Percentiles rank a stretch among this genome's conserved stretches.
Evolutionary conservation across 257 asterid species (phyloP).

Genomic region (Jaltomata sinuosa): DNA sequence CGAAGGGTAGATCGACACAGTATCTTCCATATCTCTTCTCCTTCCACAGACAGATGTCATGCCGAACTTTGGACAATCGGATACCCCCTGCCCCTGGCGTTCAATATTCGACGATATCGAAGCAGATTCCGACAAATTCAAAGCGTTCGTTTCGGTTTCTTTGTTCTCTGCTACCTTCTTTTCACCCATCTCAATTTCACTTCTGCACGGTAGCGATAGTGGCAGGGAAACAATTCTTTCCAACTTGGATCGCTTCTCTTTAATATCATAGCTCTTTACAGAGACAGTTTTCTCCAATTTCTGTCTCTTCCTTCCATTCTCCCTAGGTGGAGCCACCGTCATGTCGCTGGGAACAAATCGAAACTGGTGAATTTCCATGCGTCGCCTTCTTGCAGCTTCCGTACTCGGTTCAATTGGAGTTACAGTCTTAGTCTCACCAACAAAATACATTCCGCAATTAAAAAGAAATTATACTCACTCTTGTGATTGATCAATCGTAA

Average conservation of each 20-base stretch:
- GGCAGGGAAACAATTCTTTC: neutral
- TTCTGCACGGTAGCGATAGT: neutral
- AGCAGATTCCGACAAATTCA: neutral
- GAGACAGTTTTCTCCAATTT: neutral
- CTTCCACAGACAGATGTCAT: conserved; percentile 77
- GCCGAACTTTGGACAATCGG: conserved; percentile 52
- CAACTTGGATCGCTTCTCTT: neutral
- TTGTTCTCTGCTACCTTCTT: conserved; percentile 1
- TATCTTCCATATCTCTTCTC: conserved; percentile 93
- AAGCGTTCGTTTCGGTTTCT: neutral
- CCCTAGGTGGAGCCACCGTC: conserved; percentile 48
- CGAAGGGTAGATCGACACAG: conserved; percentile 54
- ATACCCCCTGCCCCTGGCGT: neutral
- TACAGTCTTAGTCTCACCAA: conserved; percentile 61
- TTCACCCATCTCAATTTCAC: neutral
- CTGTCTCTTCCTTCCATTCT: conserved; percentile 33
- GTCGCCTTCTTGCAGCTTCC: conserved; percentile 51
- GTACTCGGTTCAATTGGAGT: conserved; percentile 57
- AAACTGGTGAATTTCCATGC: conserved; percentile 74
- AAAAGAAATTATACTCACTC: neutral
- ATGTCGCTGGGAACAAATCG: conserved; percentile 46
- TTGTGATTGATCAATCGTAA: neutral
- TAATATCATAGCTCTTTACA: conserved; percentile 11
- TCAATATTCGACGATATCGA: neutral
- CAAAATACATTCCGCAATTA: conserved; percentile 65